Base-by-base conservation (phyloP, 257 asterid genomes). In the Solanum etuberosum region DNA sequence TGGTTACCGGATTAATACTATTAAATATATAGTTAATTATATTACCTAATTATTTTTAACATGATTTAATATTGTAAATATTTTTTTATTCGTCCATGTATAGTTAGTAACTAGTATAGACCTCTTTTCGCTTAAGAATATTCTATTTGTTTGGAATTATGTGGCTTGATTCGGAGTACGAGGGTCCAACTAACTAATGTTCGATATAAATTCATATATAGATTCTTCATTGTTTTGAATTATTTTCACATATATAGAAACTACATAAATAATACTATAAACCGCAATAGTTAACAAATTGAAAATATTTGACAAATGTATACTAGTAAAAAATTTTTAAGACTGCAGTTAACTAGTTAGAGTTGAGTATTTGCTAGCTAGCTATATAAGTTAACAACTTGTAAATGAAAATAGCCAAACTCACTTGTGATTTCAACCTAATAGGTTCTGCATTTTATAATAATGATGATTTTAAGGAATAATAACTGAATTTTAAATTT, bases 61-160 rank as follows among this genome's bases (percentile, higher is more conserved):
- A 14, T 68, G 18, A 70, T 31, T 9, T 31, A 35, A 31, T 70
- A 70, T 2, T 68, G 23, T 68, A 31, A 31, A 31, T 4, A 3
- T 31, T 68, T 68, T 2, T 14, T 6, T 0, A 23, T 13, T 1
- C 15, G 12, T 29, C 38, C 2, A 27, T 68, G 23, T 68, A 14
- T 13, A 29, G 20, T 25, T 27, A 67, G 61, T 51, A 51, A 51
- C 61, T 51, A 48, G 34, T 6, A 27, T 67, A 27, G 6, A 29
- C n/a, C 7, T 2, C 11, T 68, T 31, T 16, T 2, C 5, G 13
- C n/a, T 29, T 31, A 16, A 70, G 25, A 70, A 70, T 7, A 9
- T 67, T 13, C 0, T 14, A 18, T 67, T 13, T 12, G 3, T 27
- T 67, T 67, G 0, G 1, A 13, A 13, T 67, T 67, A 13, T 0